Evolutionary conservation across 2,329 filamentous ascomycete genomes (phyloP), one percentile per base, ranked within the genome.

Genomic region (Talaromyces verruculosus): DNA sequence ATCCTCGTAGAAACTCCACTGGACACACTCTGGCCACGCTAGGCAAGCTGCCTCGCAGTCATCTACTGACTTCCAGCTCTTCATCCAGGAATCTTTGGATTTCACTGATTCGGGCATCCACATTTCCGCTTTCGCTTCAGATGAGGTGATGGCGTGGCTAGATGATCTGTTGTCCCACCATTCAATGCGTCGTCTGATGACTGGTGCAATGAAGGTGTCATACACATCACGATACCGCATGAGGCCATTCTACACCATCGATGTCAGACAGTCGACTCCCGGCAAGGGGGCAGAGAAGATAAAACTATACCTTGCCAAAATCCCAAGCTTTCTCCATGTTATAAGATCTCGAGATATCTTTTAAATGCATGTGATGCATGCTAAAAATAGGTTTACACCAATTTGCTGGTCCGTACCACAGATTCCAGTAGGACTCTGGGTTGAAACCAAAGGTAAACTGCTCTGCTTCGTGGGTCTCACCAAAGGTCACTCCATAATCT

Each of bases 331-430:
- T 65, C 51, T 74, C 72, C 4, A 74, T 59, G 10, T 69, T 68
- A 49, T 72, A 71, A 30, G 71, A 68, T 17, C 71, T 51, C 13
- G 72, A 71, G 1, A 74, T 71, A 41, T 74, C 72, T 15, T 68
- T 69, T 11, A 65, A 47, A n/a, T 73, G 71, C 1, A 68, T 71
- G 58, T 72, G 70, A 37, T 74, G 72, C 70, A 70, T 71, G 67
- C 71, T 72, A 41, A 70, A 72, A 19, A 85, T 79, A 8, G 84
- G 84, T 68, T 85, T 80, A 67, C 84, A 87, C 85, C 85, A 87
- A 67, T 85, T 83, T 3, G 74, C 78, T 3, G 51, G 67, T n/a
- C 70, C 67, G 41, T 66, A 72, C 69, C 68, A 69, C 1, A 64
- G 70, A 13, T 59, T 69, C 70, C 69, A 70, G 65, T 71, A 69